Evolutionary conservation across 1,284 basidiomycete species (phyloP).

Genomic region (Cutaneotrichosporon sp.): DNA sequence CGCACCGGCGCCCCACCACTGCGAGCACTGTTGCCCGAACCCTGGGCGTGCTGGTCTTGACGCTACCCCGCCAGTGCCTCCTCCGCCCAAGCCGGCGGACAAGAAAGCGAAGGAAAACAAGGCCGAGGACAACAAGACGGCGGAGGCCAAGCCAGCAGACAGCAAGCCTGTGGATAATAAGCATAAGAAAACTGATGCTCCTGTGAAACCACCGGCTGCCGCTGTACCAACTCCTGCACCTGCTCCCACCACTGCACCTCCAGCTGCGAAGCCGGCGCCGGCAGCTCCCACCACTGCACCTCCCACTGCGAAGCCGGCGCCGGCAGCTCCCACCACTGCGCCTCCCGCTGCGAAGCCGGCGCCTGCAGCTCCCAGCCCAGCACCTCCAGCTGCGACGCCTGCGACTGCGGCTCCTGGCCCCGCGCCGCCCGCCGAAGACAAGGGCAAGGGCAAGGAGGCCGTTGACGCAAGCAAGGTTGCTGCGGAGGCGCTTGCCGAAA

Average conservation of each 20-base stretch:
- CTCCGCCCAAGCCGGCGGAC: no score
- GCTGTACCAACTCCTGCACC: not conserved
- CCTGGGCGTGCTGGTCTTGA: constrained; percentile 8
- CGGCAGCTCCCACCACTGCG: not conserved
- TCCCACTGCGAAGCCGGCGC: not conserved
- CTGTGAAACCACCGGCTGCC: no score
- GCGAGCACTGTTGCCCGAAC: constrained; percentile 24
- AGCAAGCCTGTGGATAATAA: not conserved
- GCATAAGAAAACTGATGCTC: not conserved
- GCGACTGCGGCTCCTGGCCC: not conserved
- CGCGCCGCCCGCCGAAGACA: constrained; percentile 1
- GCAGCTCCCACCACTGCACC: not conserved
- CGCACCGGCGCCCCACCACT: constrained; percentile 10
- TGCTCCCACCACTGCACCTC: not conserved
- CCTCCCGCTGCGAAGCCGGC: not conserved
- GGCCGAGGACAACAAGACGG: not conserved
- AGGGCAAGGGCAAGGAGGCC: constrained; percentile 21
- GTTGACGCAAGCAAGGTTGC: constrained; percentile 43
- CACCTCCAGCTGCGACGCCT: not conserved
- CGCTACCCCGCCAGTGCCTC: not conserved
- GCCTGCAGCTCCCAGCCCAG: not conserved
- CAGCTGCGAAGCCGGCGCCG: not conserved
- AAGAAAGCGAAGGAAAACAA: constrained; percentile 3
- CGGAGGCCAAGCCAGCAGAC: not conserved
- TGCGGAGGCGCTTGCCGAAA: constrained; percentile 39